Evolutionary conservation across 1,284 basidiomycete species (phyloP), one percentile per base, ranked within the genome.

Genomic region (Melampsora larici-populina): DNA sequence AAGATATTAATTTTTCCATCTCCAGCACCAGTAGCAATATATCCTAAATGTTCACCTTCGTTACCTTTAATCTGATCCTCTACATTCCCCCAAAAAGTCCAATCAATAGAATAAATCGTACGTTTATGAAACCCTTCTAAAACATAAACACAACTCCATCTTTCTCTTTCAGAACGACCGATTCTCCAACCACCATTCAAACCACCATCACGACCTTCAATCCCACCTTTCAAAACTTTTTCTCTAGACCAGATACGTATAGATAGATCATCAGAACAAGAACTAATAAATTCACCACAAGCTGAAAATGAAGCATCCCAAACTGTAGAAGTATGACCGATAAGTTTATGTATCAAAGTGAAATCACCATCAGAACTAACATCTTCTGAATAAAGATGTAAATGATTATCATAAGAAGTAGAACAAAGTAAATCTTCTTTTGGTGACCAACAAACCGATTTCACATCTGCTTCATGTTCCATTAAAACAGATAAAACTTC

Each of bases 391-490:
- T 97, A 96, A 31, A 99, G 88, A 81, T 93, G 94, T 84, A 99
- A 92, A 8, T 92, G 93, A 82, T 98, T 94, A 83, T 99, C 97
- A 85, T 99, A 99, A 0, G 94, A 97, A 11, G 90, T 93, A 4
- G 94, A 97, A 13, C 96, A 97, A 72, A 99, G 90, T 77, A 98
- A 91, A 90, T 94, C 96, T 85, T 98, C 93, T 9, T 86, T 88
- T 2, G 97, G 96, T 85, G 98, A 94, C 94, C 95, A 99, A 9
- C 91, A 88, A 13, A 99, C 90, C 76, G 87, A 91, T 85, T 99
- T 99, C 80, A 99, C 95, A 82, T 99, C 97, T 84, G 98, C 96
- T 0, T 88, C 88, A 82, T 99, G 97, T 81, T 98, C 94, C 94
- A 99, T 98, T 82, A 97, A 86, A 51, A 99, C 97, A 31, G 90